phyloP scores from a whole-genome alignment of 2,329 filamentous ascomycete species.

The Hypoxylon sp. region DNA sequence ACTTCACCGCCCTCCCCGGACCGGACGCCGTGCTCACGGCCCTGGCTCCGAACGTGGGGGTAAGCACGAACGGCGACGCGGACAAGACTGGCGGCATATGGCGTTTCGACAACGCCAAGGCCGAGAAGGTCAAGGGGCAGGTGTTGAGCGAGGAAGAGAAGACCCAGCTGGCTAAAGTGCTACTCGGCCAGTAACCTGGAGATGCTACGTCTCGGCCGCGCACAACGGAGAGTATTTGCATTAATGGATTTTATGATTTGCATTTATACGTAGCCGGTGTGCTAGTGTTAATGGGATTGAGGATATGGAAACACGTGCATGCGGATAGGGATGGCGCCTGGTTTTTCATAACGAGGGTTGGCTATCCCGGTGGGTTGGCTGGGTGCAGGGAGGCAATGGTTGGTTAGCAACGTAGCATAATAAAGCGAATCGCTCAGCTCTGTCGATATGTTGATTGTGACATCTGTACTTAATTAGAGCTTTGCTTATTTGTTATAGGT shows the following conservation, averaged over 20 bases:
- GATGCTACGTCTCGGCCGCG: not conserved
- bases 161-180: conserved; percentile 51
- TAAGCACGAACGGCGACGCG: conserved; percentile 64
- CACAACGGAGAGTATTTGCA: conserved; percentile 9
- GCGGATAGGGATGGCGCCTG: conserved; percentile 14
- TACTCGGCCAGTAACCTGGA: conserved; percentile 48
- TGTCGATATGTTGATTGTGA: not conserved
- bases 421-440: conserved; percentile 20
- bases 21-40: conserved; percentile 59
- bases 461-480: too few relatives aligned
- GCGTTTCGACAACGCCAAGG: conserved; percentile 64
- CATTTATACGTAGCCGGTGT: conserved; percentile 11
- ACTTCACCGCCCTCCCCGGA: conserved; percentile 71
- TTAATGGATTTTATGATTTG: conserved; percentile 8
- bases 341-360: conserved; percentile 8
- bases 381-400: conserved; percentile 5
- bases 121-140: conserved; percentile 56
- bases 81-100: conserved; percentile 72
- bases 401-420: conserved; percentile 9
- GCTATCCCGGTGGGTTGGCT: not conserved
- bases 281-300: conserved; percentile 5
- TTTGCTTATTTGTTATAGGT: too few relatives aligned
- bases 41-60: conserved; percentile 60
- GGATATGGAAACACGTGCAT: not conserved
- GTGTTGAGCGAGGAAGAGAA: conserved; percentile 54